phyloP scores from a whole-genome alignment of 345 rosid species.

The Aquilaria yunnanensis region DNA sequence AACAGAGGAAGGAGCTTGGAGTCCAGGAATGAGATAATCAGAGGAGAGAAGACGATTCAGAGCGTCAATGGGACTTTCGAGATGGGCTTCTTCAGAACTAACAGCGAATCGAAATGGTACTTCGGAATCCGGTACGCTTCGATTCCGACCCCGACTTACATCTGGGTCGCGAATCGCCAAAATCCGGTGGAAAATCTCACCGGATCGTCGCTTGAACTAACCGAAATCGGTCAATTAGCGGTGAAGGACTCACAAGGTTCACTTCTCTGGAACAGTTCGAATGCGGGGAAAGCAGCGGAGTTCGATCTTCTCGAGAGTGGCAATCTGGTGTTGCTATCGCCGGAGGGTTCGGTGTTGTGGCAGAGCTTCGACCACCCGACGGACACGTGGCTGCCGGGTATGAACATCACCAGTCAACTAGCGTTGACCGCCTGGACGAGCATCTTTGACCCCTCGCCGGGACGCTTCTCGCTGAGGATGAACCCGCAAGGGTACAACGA shows the following conservation, averaged over 20 bases:
- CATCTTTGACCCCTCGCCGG: constrained; percentile 35
- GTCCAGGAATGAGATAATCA: constrained; percentile 22
- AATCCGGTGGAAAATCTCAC: constrained; percentile 25
- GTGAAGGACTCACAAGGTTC: constrained; percentile 26
- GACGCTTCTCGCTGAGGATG: constrained; percentile 35
- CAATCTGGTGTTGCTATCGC: constrained; percentile 38
- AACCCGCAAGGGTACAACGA: constrained; percentile 29
- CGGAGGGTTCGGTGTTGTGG: constrained; percentile 27
- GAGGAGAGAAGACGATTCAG: constrained; percentile 38
- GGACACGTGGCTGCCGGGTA: constrained; percentile 57
- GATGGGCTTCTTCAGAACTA: constrained; percentile 42
- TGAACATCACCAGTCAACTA: constrained; percentile 29
- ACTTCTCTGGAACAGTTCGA: constrained; percentile 37
- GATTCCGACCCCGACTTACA: constrained; percentile 32
- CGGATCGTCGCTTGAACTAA: constrained; percentile 21
- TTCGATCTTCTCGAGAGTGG: constrained; percentile 34
- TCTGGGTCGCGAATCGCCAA: constrained; percentile 59
- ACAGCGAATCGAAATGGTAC: constrained; percentile 36
- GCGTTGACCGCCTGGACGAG: constrained; percentile 41
- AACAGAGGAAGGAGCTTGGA: constrained; percentile 15
- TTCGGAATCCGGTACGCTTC: constrained; percentile 51
- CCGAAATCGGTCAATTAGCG: constrained; percentile 25
- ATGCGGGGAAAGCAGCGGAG: constrained; percentile 18
- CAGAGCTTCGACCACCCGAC: constrained; percentile 54
- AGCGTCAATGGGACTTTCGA: constrained; percentile 40